Percentiles rank a stretch among this genome's conserved stretches.
Conservation (phyloP, 495 filamentous ascomycete species). For the Penicillium salamii region DNA sequence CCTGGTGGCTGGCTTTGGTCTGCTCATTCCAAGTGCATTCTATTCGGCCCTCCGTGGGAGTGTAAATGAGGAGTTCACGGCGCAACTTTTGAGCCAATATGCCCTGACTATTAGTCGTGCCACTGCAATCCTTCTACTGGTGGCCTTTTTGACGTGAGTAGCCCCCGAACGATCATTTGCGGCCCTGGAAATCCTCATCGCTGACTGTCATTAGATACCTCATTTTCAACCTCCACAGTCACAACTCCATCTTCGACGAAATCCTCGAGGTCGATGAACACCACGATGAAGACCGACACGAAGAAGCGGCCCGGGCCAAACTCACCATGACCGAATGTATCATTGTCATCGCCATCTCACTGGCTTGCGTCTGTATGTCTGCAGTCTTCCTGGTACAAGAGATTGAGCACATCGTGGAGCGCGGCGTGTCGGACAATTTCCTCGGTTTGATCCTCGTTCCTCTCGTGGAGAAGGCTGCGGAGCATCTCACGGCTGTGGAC, state of each 20-base stretch:
- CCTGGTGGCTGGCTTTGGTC: conserved; percentile 76
- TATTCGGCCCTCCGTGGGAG: conserved; percentile 53
- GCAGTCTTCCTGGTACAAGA: conserved; percentile 79
- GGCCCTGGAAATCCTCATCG: too few relatives aligned
- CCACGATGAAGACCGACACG: conserved; percentile 64
- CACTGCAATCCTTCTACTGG: conserved; percentile 71
- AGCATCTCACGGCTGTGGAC: conserved; percentile 86
- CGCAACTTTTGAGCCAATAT: conserved; percentile 41
- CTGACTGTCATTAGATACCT: conserved; percentile 55
- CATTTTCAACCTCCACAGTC: conserved; percentile 78
- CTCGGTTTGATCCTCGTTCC: conserved; percentile 72
- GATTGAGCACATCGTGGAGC: conserved; percentile 71
- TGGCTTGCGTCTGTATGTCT: conserved; percentile 75
- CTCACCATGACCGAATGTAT: conserved; percentile 76
- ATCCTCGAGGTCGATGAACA: conserved; percentile 69
- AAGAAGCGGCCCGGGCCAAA: conserved; percentile 62
- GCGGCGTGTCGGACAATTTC: conserved; percentile 70
- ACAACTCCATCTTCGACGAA: conserved; percentile 75
- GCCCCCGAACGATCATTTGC: too few relatives aligned
- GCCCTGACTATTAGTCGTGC: conserved; percentile 70
- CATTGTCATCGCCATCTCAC: conserved; percentile 61
- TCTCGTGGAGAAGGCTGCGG: conserved; percentile 86
- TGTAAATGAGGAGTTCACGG: conserved; percentile 28
- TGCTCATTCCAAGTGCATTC: conserved; percentile 82
- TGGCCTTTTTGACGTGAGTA: conserved; percentile 63